Conservation (phyloP, 768 basidiomycete species). For the Phanerodontia chrysosporium region DNA sequence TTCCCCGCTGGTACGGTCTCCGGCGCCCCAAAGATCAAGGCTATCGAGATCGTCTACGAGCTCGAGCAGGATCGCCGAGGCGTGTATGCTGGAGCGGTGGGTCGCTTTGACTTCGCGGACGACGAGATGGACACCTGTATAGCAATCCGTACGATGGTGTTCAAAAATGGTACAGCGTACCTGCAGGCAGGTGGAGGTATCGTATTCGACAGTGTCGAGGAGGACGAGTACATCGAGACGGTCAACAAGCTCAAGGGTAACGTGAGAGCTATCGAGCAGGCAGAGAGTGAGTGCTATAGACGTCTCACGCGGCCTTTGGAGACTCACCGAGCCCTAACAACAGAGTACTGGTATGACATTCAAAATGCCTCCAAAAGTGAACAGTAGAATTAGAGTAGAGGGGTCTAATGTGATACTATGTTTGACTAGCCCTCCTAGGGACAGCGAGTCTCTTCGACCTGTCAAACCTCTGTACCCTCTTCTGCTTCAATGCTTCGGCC, state of each 20-base stretch:
- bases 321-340: slow-evolving; percentile 18
- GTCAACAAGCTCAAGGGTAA: slow-evolving; percentile 92
- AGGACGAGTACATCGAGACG: slow-evolving; percentile 96
- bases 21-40: slow-evolving; percentile 98
- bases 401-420: slow-evolving; percentile 7
- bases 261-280: slow-evolving; percentile 75
- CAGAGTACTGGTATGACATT: slow-evolving; percentile 70
- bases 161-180: slow-evolving; percentile 89
- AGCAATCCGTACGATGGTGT: slow-evolving; percentile 96
- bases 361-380: slow-evolving; percentile 34
- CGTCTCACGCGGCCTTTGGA: not conserved
- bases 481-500: slow-evolving; percentile 24
- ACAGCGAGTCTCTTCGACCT: not conserved
- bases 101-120: slow-evolving; percentile 93
- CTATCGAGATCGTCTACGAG: slow-evolving; percentile 86
- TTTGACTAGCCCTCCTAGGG: not conserved
- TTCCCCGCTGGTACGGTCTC: slow-evolving; percentile 99
- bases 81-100: slow-evolving; percentile 95
- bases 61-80: slow-evolving; percentile 88
- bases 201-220: slow-evolving; percentile 94
- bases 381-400: slow-evolving; percentile 6
- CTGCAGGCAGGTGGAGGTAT: slow-evolving; percentile 97
- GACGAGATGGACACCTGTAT: slow-evolving; percentile 99
- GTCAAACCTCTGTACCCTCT: not conserved
- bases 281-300: slow-evolving; percentile 69